Base-by-base conservation (phyloP, 768 basidiomycete species). In the Psilocybe subaeruginosa region DNA sequence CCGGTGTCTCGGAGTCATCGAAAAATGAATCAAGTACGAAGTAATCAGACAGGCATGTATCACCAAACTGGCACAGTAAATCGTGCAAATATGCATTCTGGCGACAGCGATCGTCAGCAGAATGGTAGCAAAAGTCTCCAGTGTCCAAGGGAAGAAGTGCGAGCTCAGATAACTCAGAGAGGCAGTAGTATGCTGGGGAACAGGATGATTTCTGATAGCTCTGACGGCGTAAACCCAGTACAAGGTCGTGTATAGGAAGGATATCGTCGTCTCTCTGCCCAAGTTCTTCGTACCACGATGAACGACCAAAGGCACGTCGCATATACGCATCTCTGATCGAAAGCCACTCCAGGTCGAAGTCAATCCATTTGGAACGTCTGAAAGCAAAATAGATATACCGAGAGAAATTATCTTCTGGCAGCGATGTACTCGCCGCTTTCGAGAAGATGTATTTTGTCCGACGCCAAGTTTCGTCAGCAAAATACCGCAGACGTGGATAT, bases 291-390 rank as follows among this genome's bases (percentile, higher is more conserved):
- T 43, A 43, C 41, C 41, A 43, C 14, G 41, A 43, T 43, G 41
- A 43, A 43, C 41, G 41, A 12, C 41, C 41, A 43, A 43, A 43
- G 5, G 41, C 8, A n/a, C 41, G 41, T 12, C 41, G 41, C 41
- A 53, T 53, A 19, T 33, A 57, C 1, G 56, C 56, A 27, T 57
- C 56, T 12, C 56, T 16, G 17, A 57, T 30, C 2, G 56, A 46
- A 4, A 59, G 27, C 58, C 58, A 59, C 16, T 37, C 37, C 16
- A 59, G 14, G 27, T 59, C 58, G 30, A 59, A 59, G 7, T 59
- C 58, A n/a, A 52, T 52, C 58, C 58, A 59, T 6, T n/a, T 43
- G n/a, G 23, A 11, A 16, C 14, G 41, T 51, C 17, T 59, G 35
- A 12, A 12, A 12, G 35, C 48, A 43, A 8, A 49, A 33, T 8